Conservation (phyloP, 2,329 filamentous ascomycete genomes). For the Penicillium sp. region DNA sequence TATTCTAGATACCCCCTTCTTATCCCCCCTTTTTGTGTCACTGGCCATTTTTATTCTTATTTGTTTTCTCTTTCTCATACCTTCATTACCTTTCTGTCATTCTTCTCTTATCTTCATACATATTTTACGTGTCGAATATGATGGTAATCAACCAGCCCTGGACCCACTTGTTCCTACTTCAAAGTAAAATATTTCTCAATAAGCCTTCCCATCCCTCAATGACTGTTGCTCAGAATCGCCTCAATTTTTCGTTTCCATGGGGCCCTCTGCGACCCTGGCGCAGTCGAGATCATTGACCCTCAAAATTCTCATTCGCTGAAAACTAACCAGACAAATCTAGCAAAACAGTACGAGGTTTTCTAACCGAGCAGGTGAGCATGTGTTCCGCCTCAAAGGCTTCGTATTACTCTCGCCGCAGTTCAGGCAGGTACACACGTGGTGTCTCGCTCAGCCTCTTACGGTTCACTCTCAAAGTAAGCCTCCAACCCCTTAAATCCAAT, state of each 20-base stretch:
- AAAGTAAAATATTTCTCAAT: not conserved
- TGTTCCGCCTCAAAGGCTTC: not conserved
- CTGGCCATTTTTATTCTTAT: conserved; percentile 13
- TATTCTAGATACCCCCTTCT: conserved; percentile 23
- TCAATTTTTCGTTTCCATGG: not conserved
- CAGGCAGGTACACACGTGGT: not conserved
- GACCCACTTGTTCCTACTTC: not conserved
- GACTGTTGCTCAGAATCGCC: no score
- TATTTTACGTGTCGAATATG: not conserved
- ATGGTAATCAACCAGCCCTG: not conserved
- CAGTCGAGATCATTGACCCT: not conserved
- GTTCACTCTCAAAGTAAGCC: not conserved
- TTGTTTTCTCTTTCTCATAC: conserved; percentile 8
- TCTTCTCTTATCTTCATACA: not conserved
- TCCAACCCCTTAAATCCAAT: not conserved
- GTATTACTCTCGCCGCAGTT: conserved; percentile 1
- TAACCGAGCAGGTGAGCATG: not conserved
- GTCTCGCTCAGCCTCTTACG: not conserved
- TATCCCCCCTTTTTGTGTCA: conserved; percentile 11
- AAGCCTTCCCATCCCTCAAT: no score
- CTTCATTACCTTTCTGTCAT: conserved; percentile 5
- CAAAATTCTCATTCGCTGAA: not conserved
- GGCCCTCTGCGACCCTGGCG: not conserved
- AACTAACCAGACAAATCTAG: not conserved
- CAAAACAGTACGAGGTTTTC: not conserved